Conservation (phyloP, 225 moss, liverwort and hornwort species). For the Antitrichia curtipendula region DNA sequence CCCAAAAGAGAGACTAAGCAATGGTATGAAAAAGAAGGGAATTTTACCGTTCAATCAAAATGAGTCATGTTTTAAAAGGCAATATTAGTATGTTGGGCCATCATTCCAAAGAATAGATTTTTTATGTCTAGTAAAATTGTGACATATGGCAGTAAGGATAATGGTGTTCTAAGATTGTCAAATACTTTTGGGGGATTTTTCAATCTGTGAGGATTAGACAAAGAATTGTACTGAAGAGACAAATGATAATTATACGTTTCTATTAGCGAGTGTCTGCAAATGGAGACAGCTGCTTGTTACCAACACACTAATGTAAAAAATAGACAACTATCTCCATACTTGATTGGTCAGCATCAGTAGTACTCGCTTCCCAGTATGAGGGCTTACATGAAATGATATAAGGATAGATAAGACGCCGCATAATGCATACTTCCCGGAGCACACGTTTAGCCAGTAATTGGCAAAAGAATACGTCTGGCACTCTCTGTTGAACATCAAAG, state of each 20-base stretch:
- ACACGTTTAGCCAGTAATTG: slow-evolving; percentile 93
- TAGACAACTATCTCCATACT: background rate
- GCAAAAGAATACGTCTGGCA: slow-evolving; percentile 82
- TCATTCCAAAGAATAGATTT: background rate
- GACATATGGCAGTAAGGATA: background rate
- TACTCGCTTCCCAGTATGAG: background rate
- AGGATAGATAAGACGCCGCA: slow-evolving; percentile 74
- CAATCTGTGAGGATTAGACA: background rate
- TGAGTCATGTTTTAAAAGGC: background rate
- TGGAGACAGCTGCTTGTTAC: background rate
- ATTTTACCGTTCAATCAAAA: background rate
- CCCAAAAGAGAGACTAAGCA: background rate
- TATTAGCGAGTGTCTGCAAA: background rate
- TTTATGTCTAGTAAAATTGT: background rate
- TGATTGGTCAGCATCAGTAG: background rate
- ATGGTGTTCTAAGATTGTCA: background rate
- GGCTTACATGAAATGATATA: slow-evolving; percentile 68
- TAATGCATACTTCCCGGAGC: slow-evolving; percentile 91
- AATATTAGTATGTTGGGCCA: background rate
- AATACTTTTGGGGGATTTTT: background rate
- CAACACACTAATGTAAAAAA: background rate
- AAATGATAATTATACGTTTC: background rate
- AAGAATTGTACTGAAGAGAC: background rate
- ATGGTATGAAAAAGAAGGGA: background rate
- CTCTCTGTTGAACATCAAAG: slow-evolving; percentile 37